Base-by-base conservation (phyloP, 2,329 filamentous ascomycete species). In the Exophiala calicioides region DNA sequence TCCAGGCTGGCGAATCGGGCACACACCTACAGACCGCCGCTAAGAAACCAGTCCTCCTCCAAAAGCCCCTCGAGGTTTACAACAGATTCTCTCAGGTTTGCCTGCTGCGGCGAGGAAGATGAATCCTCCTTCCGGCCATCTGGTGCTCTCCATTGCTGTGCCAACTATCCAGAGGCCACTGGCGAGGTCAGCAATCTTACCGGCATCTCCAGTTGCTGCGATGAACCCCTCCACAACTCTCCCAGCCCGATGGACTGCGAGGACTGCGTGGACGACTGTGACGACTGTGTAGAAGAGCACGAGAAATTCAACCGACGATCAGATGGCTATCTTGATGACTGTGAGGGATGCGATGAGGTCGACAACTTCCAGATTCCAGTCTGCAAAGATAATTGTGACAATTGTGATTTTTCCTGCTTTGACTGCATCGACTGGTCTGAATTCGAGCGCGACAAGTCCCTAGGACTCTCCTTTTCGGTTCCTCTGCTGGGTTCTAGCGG, bases 401-500 rank as follows among this genome's bases (percentile, higher is more conserved):
- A 58, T 16, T 53, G 53, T 26, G 56, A 58, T 13, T 57, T 57
- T 23, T 55, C 51, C n/a, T 57, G 54, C 46, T 57, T 57, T 33
- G 54, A 57, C n/a, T 57, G 54, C 32, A 53, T 57, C 21, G 54
- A 57, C 35, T 57, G 54, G 57, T 55, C 39, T 35, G 50, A 49
- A 31, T 57, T 53, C 32, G 56, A 55, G 29, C 48, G 32, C 12
- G 56, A 56, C 50, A 56, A 51, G 27, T 49, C 44, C 34, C 46
- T 56, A 15, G 57, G 55, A n/a, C 48, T 57, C 8, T 47, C 44
- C 6, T 57, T 52, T 37, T 47, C 48, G 0, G 54, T 57, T 3
- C 54, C 54, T 1, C 27, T 57, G 15, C 40, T 57, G 16, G 43
- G 37, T 24, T 37, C 41, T 21, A 44, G 35, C 27, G 35, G 20